phyloP scores from a whole-genome alignment of 768 basidiomycete species.

The Kwoniella dendrophila region DNA sequence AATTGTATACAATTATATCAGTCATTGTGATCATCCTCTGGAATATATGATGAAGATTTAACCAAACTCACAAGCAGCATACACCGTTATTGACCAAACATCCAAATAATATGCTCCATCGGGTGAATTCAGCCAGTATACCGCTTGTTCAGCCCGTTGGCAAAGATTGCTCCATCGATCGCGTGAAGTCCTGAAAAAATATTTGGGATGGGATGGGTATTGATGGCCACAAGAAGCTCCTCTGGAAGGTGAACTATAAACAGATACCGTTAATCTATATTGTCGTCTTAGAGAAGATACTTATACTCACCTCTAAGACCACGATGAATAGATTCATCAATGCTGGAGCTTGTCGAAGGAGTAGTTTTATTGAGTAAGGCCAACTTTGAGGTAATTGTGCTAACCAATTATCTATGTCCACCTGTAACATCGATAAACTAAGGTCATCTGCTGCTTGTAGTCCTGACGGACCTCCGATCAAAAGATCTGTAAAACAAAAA shows the following conservation, averaged over 20 bases:
- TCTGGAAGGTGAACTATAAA: slow-evolving; percentile 28
- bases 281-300: neutral
- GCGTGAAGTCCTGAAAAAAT: slow-evolving; percentile 22
- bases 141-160: slow-evolving; percentile 21
- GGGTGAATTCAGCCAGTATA: slow-evolving; percentile 24
- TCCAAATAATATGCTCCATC: slow-evolving; percentile 31
- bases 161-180: slow-evolving; percentile 19
- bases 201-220: slow-evolving; percentile 22
- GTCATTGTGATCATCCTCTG: neutral
- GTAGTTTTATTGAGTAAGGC: slow-evolving; percentile 21
- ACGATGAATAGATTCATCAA: slow-evolving; percentile 31
- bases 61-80: slow-evolving; percentile 25
- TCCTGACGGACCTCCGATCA: slow-evolving; percentile 13
- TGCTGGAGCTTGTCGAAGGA: slow-evolving; percentile 19
- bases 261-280: neutral
- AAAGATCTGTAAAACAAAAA: neutral
- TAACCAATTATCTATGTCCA: slow-evolving; percentile 28
- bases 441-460: slow-evolving; percentile 27
- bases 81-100: slow-evolving; percentile 26
- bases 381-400: slow-evolving; percentile 24
- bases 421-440: slow-evolving; percentile 21
- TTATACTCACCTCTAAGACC: slow-evolving; percentile 15
- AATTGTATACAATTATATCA: neutral
- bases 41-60: neutral
- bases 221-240: slow-evolving; percentile 29